Base-by-base conservation (phyloP, 495 filamentous ascomycete species). In the Astrothelium subdiscretum region DNA sequence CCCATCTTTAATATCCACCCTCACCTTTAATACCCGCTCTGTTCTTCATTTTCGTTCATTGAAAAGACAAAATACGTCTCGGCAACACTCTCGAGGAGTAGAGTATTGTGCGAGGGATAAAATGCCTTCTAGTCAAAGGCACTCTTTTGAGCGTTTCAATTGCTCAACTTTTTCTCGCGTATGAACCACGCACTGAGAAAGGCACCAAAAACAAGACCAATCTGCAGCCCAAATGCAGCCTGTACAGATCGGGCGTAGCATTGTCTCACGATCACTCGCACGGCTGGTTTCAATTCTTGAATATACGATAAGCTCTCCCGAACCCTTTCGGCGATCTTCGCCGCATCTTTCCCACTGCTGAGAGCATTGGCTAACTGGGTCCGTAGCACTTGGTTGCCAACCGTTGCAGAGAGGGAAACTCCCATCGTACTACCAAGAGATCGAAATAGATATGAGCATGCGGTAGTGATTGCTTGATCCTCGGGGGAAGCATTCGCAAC, bases 361-460 rank as follows among this genome's bases (percentile, higher is more conserved):
- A 67, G 63, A n/a, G 43, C 57, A 32, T 29, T 4, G 24, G 74
- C 72, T n/a, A 95, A 75, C 35, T 81, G 76, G 2, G 69, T 73
- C 4, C 88, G 79, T 26, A 96, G 76, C 12, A 77, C 76, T 63
- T 88, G 85, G 70, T 96, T 91, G 20, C 90, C 80, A 18, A 90
- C 79, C 2, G 87, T 91, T 0, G 88, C 82, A 15, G 83, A 80
- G 27, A 89, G 69, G 26, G 86, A 86, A 40, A 95, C 72, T 10
- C 90, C 89, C 22, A 89, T 79, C 10, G 90, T 85, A 3, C 83
- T 85, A n/a, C 91, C 91, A 11, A 95, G 76, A 3, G 87, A 86
- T 3, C 91, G 85, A 79, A 96, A 96, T 1, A 95, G 81, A 71
- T 95, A 96, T 1, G 84, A 89, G 71, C 88, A 91, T 1, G 91